These are phyloP conservation scores for Panaeolus papilionaceus DNA, from an alignment of 768 basidiomycete genomes.

Conservation along the genomic window DNA sequence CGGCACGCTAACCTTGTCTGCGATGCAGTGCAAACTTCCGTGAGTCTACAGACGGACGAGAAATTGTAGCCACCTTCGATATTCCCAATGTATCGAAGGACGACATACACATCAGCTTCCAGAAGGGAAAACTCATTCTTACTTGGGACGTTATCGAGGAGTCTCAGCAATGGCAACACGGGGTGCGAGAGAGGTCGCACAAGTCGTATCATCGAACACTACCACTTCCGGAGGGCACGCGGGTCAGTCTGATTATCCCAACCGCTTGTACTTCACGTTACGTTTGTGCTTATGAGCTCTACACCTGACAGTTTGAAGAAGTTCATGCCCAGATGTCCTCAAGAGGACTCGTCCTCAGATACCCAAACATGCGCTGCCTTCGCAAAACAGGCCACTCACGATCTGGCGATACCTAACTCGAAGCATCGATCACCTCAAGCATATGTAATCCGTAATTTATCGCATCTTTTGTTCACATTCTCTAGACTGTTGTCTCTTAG, in stretches of 20 bases:
- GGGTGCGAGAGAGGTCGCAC: slow-evolving; percentile 66
- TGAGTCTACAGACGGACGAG: slow-evolving; percentile 73
- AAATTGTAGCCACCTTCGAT: slow-evolving; percentile 75
- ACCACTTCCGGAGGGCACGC: slow-evolving; percentile 77
- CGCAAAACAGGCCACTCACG: slow-evolving; percentile 49
- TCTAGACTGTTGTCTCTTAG: slow-evolving; percentile 18
- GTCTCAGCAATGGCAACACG: slow-evolving; percentile 60
- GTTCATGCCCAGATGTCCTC: slow-evolving; percentile 71
- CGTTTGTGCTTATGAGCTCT: slow-evolving; percentile 11
- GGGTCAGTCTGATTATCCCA: slow-evolving; percentile 44
- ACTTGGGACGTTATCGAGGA: slow-evolving; percentile 66
- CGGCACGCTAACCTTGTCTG: slow-evolving; percentile 23
- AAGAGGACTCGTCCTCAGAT: slow-evolving; percentile 64
- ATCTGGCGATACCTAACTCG: slow-evolving; percentile 46
- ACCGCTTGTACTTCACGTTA: slow-evolving; percentile 1
- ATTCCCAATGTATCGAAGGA: slow-evolving; percentile 73
- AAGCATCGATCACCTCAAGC: slow-evolving; percentile 19
- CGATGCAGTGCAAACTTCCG: slow-evolving; percentile 65
- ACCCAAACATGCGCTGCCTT: slow-evolving; percentile 63
- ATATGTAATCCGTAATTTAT: slow-evolving; percentile 29
- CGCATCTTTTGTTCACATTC: slow-evolving; percentile 22
- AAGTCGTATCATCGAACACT: slow-evolving; percentile 68
- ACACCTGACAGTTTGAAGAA: slow-evolving; percentile 67
- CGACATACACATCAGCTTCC: slow-evolving; percentile 78
- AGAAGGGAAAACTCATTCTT: slow-evolving; percentile 63